Conservation (phyloP, 2,329 filamentous ascomycete species). For the Sporothrix globosa region DNA sequence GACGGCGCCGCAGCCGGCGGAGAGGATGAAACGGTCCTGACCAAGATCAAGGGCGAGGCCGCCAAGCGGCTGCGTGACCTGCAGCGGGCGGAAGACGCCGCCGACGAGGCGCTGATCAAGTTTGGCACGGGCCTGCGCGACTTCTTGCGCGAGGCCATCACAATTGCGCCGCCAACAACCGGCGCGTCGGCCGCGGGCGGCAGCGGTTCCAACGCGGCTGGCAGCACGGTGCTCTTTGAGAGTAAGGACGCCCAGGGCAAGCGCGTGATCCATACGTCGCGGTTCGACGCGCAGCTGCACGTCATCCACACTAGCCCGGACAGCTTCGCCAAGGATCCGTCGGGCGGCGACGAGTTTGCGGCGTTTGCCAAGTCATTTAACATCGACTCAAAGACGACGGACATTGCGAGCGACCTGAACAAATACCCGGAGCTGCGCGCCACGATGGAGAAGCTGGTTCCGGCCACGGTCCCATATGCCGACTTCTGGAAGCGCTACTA, state of each 20-base stretch:
- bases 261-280: conserved; percentile 89
- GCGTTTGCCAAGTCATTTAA: conserved; percentile 75
- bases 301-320: conserved; percentile 86
- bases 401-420: conserved; percentile 79
- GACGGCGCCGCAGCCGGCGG: conserved; percentile 36
- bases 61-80: conserved; percentile 84
- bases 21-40: conserved; percentile 65
- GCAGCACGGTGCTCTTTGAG: conserved; percentile 77
- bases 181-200: conserved; percentile 45
- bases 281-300: conserved; percentile 94
- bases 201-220: conserved; percentile 15
- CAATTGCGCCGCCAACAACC: conserved; percentile 73
- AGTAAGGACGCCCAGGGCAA: conserved; percentile 89
- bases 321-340: conserved; percentile 81
- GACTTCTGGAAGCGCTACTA: conserved; percentile 96
- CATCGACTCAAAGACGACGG: conserved; percentile 79
- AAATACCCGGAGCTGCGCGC: conserved; percentile 81
- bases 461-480: conserved; percentile 83
- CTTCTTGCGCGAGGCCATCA: conserved; percentile 88
- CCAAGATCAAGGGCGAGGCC: conserved; percentile 75
- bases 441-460: conserved; percentile 96
- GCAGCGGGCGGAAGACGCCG: conserved; percentile 89
- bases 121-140: conserved; percentile 89
- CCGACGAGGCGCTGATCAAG: conserved; percentile 89
- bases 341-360: conserved; percentile 69